Percentiles rank a stretch among this genome's conserved stretches.
phyloP scores from a whole-genome alignment of 257 asterid genomes.

The Nicotiana attenuata region DNA sequence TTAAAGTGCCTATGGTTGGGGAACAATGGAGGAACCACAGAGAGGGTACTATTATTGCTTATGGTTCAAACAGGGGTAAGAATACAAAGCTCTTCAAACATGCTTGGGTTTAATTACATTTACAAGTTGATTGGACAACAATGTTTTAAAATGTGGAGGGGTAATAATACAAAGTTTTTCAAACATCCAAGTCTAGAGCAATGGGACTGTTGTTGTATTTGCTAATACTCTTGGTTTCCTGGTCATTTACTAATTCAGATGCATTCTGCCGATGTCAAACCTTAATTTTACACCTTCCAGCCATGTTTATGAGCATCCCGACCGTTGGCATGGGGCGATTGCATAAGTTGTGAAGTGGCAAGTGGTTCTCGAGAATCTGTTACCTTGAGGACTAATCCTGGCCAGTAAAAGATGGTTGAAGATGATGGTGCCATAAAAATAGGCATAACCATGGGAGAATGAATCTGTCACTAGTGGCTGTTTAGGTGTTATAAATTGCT shows the following conservation, averaged over 20 bases:
- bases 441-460: background rate
- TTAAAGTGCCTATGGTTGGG: too few relatives aligned
- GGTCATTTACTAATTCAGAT: too few relatives aligned
- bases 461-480: background rate
- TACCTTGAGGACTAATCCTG: background rate
- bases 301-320: background rate
- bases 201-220: background rate
- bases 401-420: background rate
- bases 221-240: background rate
- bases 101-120: too few relatives aligned
- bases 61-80: too few relatives aligned
- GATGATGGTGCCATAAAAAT: background rate
- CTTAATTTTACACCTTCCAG: background rate
- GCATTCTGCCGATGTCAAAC: background rate
- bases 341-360: background rate
- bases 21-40: too few relatives aligned
- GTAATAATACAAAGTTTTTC: too few relatives aligned
- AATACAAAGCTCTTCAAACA: too few relatives aligned
- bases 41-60: too few relatives aligned
- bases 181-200: background rate
- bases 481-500: too few relatives aligned
- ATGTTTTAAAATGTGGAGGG: too few relatives aligned
- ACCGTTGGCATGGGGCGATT: background rate
- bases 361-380: background rate
- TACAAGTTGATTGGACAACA: too few relatives aligned